Evolutionary conservation across 495 filamentous ascomycete genomes (phyloP).

Genomic region (Cercophora scortea): DNA sequence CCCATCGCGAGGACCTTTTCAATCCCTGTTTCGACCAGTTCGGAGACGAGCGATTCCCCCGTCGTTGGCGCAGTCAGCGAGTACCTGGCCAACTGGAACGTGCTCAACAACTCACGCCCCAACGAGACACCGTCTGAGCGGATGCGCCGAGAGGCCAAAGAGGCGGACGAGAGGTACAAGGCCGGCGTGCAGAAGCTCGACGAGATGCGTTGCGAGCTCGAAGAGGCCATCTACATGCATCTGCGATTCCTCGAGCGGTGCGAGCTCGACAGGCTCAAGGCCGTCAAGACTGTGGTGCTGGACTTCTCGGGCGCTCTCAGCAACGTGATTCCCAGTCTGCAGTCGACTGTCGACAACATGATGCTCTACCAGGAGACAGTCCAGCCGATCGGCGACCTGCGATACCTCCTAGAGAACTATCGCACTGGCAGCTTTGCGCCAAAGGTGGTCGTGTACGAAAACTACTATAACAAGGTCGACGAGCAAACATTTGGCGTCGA

Average conservation of each 20-base stretch:
- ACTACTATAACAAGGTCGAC: constrained; percentile 97
- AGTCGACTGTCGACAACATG: constrained; percentile 95
- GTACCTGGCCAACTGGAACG: constrained; percentile 85
- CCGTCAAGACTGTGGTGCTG: constrained; percentile 93
- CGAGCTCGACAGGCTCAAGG: constrained; percentile 90
- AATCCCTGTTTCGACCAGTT: constrained; percentile 35
- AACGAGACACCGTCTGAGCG: constrained; percentile 86
- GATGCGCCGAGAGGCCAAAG: constrained; percentile 78
- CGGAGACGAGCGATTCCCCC: constrained; percentile 60
- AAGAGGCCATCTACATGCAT: constrained; percentile 89
- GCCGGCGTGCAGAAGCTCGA: constrained; percentile 75
- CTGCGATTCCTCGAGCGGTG: constrained; percentile 96
- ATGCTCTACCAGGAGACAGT: constrained; percentile 98
- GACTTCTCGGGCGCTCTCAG: constrained; percentile 97
- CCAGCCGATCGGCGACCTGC: constrained; percentile 81
- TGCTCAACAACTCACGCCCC: constrained; percentile 71
- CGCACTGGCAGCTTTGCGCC: constrained; percentile 88
- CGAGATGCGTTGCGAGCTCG: constrained; percentile 80
- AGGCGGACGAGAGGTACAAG: constrained; percentile 94
- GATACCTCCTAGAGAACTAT: constrained; percentile 97
- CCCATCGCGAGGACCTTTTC: constrained; percentile 64
- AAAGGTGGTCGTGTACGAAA: constrained; percentile 90
- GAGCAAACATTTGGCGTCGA: constrained; percentile 98
- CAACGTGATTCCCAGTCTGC: constrained; percentile 94
- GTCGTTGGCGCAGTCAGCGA: constrained; percentile 72